A percentile compares a stretch with the other conserved stretches of the same genome.
These are phyloP conservation scores for Cucurbita pepo DNA, from an alignment of 306 rosid species.

Conservation along the genomic window DNA sequence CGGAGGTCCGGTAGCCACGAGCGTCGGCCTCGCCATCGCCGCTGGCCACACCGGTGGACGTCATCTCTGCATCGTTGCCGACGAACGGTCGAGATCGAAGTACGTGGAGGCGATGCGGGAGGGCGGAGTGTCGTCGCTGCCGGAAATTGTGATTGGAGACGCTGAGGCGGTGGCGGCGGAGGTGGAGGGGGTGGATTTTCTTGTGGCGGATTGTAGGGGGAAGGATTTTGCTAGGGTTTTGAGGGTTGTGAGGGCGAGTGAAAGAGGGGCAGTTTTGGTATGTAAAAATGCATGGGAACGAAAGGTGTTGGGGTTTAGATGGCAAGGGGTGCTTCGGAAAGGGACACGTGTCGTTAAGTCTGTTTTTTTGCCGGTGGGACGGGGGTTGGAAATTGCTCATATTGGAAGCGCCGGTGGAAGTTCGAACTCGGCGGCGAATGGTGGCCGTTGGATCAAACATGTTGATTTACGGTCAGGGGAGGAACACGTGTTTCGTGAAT, in stretches of 20 bases:
- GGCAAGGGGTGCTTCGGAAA: constrained; percentile 36
- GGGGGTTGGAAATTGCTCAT: constrained; percentile 76
- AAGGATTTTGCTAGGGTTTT: constrained; percentile 54
- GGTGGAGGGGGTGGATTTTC: constrained; percentile 42
- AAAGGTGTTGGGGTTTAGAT: constrained; percentile 26
- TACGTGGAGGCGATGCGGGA: constrained; percentile 29
- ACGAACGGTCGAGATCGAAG: constrained; percentile 32
- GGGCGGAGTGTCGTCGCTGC: constrained; percentile 15
- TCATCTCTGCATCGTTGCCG: constrained; percentile 65
- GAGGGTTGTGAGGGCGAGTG: constrained; percentile 25
- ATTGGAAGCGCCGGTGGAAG: constrained; percentile 32
- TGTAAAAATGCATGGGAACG: constrained; percentile 59
- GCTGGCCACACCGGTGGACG: constrained; percentile 65
- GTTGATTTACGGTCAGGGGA: constrained; percentile 62
- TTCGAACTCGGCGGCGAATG: neutral
- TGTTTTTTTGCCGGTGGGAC: constrained; percentile 61
- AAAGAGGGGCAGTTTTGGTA: constrained; percentile 58
- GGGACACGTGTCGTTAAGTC: constrained; percentile 71
- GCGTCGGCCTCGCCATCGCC: constrained; percentile 62
- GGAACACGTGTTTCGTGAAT: constrained; percentile 52
- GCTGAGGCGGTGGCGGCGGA: constrained; percentile 15
- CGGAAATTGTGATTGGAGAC: constrained; percentile 44
- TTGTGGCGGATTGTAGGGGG: constrained; percentile 52
- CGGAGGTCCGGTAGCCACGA: constrained; percentile 37
- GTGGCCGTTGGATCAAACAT: constrained; percentile 66